Conservation (phyloP, 2,329 filamentous ascomycete genomes). For the Cordyceps cicadae region DNA sequence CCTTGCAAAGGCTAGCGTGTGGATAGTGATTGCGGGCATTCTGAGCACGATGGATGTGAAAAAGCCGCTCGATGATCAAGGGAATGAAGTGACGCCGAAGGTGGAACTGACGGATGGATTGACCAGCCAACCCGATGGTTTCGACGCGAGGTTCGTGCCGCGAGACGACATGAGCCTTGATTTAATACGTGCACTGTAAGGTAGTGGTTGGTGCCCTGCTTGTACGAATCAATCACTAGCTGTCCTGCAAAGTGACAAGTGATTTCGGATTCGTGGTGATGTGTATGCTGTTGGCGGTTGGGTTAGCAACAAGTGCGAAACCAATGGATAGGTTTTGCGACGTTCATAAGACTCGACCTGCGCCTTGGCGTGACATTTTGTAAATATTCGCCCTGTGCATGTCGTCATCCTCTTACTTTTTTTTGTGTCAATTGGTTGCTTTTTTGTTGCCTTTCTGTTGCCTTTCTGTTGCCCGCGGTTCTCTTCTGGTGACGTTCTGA, state of each 20-base stretch:
- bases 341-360: too few species aligned
- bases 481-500: too few species aligned
- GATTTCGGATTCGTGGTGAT: background rate
- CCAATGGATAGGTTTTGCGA: too few species aligned
- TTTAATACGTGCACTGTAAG: background rate
- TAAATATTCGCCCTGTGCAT: too few species aligned
- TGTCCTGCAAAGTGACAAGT: background rate
- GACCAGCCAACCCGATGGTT: conserved; percentile 21
- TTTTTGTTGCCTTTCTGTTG: too few species aligned
- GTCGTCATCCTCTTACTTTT: too few species aligned
- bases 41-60: conserved; percentile 30
- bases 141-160: conserved; percentile 19
- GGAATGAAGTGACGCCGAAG: conserved; percentile 24
- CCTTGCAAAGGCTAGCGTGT: conserved; percentile 38
- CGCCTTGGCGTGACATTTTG: too few species aligned
- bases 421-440: too few species aligned
- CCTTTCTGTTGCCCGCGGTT: too few species aligned
- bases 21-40: conserved; percentile 31
- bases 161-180: conserved; percentile 14
- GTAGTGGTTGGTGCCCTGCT: background rate
- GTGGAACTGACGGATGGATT: conserved; percentile 21
- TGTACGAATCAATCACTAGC: background rate
- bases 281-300: background rate
- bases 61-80: conserved; percentile 25
- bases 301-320: background rate